A percentile compares a stretch with the other conserved stretches of the same genome.
Conservation (phyloP, 192 early-diverging fungal genomes). For the Ramicandelaber brevisporus region DNA sequence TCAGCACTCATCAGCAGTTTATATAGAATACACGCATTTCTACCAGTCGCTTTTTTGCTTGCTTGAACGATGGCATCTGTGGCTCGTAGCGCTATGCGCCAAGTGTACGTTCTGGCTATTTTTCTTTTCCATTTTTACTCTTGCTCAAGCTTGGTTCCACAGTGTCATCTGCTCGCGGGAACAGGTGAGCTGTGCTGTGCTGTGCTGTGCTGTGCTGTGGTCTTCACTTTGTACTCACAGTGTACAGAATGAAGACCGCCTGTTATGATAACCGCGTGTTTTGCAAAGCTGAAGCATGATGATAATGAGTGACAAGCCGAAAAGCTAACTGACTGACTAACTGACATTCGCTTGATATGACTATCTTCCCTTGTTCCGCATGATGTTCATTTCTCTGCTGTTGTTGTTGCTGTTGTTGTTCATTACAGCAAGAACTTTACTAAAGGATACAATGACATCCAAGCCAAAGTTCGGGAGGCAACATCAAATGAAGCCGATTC, state of each 20-base stretch:
- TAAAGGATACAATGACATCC: conserved; percentile 75
- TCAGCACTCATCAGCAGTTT: no score
- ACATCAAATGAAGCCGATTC: conserved; percentile 57
- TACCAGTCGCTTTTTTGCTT: no score
- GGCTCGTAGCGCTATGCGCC: no score
- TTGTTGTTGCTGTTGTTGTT: conserved; percentile 1
- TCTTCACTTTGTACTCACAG: conserved; percentile 1
- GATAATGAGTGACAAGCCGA: conserved; percentile 8
- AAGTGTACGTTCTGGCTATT: neutral
- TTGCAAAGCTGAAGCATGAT: conserved; percentile 2
- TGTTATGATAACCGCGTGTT: no score
- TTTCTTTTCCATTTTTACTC: conserved; percentile 1
- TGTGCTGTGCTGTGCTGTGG: conserved; percentile 1
- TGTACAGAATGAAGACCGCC: no score
- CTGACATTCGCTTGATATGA: conserved; percentile 2
- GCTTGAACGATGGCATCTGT: no score
- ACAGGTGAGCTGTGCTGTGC: neutral
- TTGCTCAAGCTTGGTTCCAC: no score
- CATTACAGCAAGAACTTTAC: conserved; percentile 72
- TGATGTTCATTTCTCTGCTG: neutral
- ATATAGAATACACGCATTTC: no score
- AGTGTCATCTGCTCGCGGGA: no score
- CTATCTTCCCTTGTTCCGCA: neutral
- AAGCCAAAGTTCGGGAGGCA: conserved; percentile 69
- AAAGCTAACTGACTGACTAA: conserved; percentile 14